Percentiles rank a stretch among this genome's conserved stretches.
phyloP scores from a whole-genome alignment of 352 stramenopile genomes.

The Globisporangium paddicum region DNA sequence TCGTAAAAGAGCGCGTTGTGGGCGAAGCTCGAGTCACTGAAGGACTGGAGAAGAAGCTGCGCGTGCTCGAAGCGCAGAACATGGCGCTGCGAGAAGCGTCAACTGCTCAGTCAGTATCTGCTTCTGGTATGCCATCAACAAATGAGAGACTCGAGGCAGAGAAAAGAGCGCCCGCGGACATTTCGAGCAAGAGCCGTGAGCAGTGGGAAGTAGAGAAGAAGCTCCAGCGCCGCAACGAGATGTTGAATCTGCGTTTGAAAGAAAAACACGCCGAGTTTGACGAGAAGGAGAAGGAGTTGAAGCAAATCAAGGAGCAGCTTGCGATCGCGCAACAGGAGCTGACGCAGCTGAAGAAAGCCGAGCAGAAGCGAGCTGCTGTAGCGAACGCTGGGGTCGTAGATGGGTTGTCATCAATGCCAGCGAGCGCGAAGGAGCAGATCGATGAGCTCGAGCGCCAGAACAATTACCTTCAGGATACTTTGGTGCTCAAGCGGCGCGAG shows the following conservation, averaged over 20 bases:
- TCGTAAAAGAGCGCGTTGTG: conserved; percentile 56
- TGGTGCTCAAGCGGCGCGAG: conserved; percentile 59
- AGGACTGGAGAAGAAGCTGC: conserved; percentile 61
- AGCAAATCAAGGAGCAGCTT: conserved; percentile 28
- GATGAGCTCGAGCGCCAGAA: conserved; percentile 53
- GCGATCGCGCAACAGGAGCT: conserved; percentile 25
- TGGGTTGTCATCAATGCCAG: neutral
- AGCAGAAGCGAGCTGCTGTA: conserved; percentile 18
- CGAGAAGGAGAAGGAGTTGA: conserved; percentile 37
- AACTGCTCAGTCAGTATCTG: neutral
- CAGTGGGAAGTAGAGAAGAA: conserved; percentile 66
- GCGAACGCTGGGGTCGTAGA: neutral
- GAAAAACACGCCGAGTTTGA: conserved; percentile 58
- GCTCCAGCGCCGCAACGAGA: conserved; percentile 62
- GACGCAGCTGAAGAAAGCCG: conserved; percentile 12
- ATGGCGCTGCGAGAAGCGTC: conserved; percentile 58
- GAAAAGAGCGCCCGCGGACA: neutral
- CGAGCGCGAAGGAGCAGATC: conserved; percentile 18
- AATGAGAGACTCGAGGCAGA: neutral
- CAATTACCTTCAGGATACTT: conserved; percentile 47
- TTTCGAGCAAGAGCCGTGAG: conserved; percentile 14
- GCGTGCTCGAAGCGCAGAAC: conserved; percentile 77
- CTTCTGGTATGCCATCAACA: neutral
- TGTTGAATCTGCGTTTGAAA: conserved; percentile 58
- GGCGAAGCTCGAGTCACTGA: conserved; percentile 41